Evolutionary conservation across 768 basidiomycete species (phyloP).

Genomic region (Daedalea quercina): DNA sequence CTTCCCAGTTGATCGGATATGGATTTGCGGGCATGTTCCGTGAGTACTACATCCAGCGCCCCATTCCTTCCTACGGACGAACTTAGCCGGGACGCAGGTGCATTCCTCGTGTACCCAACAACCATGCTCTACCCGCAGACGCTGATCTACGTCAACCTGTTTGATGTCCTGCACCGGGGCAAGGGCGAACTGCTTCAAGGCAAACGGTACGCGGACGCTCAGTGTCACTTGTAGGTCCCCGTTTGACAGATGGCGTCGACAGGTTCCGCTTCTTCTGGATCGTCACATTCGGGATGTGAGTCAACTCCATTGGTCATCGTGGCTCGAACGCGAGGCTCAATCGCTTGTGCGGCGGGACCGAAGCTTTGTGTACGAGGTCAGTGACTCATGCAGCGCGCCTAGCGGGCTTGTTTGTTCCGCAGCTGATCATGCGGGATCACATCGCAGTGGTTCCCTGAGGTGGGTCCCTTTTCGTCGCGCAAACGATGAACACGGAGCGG

Average conservation of each 20-base stretch:
- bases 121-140: constrained; percentile 2
- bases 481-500: not conserved
- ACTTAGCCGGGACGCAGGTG: not conserved
- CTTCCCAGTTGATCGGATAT: constrained; percentile 19
- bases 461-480: not conserved
- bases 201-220: not conserved
- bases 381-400: not conserved
- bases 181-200: constrained; percentile 3
- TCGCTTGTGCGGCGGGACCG: not conserved
- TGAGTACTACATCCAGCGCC: constrained; percentile 21
- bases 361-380: constrained; percentile 3
- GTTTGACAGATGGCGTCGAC: not conserved
- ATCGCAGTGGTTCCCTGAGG: constrained; percentile 2
- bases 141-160: constrained; percentile 1
- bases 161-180: constrained; percentile 2
- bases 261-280: constrained; percentile 5
- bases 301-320: not conserved
- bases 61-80: constrained; percentile 9
- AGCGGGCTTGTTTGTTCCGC: not conserved
- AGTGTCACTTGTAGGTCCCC: not conserved
- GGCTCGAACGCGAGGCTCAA: not conserved
- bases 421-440: not conserved
- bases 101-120: constrained; percentile 2
- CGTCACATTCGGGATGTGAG: not conserved
- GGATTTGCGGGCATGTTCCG: constrained; percentile 22